These are phyloP conservation scores for Nothophoma quercina DNA, from an alignment of 2,329 filamentous ascomycete species.

Conservation along the genomic window DNA sequence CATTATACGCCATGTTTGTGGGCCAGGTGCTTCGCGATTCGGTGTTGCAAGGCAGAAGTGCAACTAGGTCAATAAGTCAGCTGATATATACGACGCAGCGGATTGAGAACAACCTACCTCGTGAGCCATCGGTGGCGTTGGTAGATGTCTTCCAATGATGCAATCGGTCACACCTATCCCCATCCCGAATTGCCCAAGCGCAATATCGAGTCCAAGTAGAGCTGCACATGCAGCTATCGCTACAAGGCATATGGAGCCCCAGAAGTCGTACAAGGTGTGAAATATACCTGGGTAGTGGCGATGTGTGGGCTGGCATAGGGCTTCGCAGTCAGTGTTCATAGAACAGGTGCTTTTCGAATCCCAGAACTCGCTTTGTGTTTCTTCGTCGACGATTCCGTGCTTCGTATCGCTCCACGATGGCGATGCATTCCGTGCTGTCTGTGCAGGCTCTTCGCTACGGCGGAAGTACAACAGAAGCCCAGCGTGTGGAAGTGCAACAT, in stretches of 20 bases:
- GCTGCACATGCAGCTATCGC: neutral
- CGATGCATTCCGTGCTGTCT: too few species aligned
- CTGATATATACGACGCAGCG: neutral
- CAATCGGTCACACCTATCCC: neutral
- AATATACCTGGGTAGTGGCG: neutral
- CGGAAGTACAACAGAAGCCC: conserved; percentile 27
- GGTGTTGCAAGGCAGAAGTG: conserved; percentile 27
- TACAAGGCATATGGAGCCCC: neutral
- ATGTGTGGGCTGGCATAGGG: neutral
- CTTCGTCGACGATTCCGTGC: neutral
- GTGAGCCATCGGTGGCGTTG: neutral
- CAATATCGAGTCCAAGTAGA: neutral
- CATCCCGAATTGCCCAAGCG: neutral
- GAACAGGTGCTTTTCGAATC: too few species aligned
- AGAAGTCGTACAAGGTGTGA: neutral
- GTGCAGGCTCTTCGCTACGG: neutral
- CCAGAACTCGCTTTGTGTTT: neutral
- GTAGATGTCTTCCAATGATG: neutral
- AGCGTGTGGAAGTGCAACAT: conserved; percentile 18
- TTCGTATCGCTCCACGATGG: neutral
- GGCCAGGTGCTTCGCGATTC: conserved; percentile 25
- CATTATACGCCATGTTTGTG: conserved; percentile 28
- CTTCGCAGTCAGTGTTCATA: neutral
- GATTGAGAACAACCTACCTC: neutral
- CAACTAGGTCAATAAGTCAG: conserved; percentile 16